Base-by-base conservation (phyloP, 371 early-diverging fungal species). In the Zychaea mexicana region DNA sequence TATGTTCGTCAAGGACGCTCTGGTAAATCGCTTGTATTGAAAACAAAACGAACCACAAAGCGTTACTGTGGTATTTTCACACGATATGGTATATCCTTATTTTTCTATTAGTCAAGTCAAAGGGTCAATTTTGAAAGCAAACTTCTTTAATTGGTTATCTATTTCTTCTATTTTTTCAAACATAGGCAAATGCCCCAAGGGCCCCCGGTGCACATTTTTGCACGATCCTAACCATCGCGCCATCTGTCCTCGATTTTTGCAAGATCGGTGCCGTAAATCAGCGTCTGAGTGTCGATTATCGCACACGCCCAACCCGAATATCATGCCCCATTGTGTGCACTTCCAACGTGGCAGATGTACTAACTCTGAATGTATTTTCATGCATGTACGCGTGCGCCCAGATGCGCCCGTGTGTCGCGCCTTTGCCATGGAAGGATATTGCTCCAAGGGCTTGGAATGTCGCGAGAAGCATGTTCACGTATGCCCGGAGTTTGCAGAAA, bases 381-480 rank as follows among this genome's bases (percentile, higher is more conserved):
- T 76, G 1, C 87, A 86, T 67, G 84, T 86, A 28, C 72, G 73
- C 54, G 74, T 81, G 27, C 79, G 81, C 31, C 72, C 74, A 0
- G 78, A 84, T 60, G 85, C 87, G 1, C 78, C 84, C 10, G 81
- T 86, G 2, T 86, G 87, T 52, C 74, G 72, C 28, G 73, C 82
- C 8, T 86, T 86, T 71, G 84, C 84, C 0, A 77, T 77, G 49
- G 81, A 84, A 63, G 87, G 87, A 12, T 86, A 82, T 69, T 86
- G 87, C 60, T 67, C 77, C 8, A 74, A 79, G 42, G 87, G 84
- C 12, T 49, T 62, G 17, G 67, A 66, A 1, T 86, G 87, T 45
- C 71, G 71, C 33, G 73, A 84, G 59, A 81, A 84, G 17, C 87
- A 86, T 67, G 70, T 85, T 8, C 84, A 83, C 70, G 81, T 86